These are phyloP conservation scores for Podospora comata DNA, from an alignment of 495 filamentous ascomycete species.

Conservation along the genomic window DNA sequence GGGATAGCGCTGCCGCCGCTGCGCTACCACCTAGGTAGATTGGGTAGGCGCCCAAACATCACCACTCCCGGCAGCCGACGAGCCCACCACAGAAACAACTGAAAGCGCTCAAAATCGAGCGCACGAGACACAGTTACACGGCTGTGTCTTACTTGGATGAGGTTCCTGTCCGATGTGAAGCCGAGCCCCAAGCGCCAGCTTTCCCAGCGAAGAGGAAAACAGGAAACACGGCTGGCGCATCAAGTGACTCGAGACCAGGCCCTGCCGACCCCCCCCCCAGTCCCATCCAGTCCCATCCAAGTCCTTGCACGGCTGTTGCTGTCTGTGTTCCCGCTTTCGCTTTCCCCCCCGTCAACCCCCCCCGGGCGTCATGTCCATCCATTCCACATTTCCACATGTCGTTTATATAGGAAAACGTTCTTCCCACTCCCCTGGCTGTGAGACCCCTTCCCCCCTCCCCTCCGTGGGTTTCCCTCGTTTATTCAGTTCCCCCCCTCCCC, in stretches of 20 bases:
- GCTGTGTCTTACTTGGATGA: neutral
- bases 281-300: neutral
- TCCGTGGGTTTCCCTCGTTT: constrained; percentile 6
- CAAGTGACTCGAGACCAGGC: neutral
- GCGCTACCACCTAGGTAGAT: neutral
- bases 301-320: constrained; percentile 2
- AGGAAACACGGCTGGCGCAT: constrained; percentile 5
- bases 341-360: neutral
- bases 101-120: too few relatives aligned
- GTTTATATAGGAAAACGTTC: constrained; percentile 1
- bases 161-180: constrained; percentile 5
- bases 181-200: constrained; percentile 16
- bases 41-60: constrained; percentile 7
- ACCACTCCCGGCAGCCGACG: neutral
- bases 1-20: neutral
- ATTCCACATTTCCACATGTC: neutral
- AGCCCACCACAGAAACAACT: too few relatives aligned
- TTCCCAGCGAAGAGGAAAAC: neutral
- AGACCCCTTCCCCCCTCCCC: constrained; percentile 1
- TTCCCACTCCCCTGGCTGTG: neutral
- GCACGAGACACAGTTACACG: neutral
- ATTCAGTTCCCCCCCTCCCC: neutral
- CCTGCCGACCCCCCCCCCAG: neutral
- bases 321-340: constrained; percentile 2
- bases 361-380: neutral